These are phyloP conservation scores for Peronospora destructor DNA, from an alignment of 352 stramenopile genomes.

Conservation along the genomic window DNA sequence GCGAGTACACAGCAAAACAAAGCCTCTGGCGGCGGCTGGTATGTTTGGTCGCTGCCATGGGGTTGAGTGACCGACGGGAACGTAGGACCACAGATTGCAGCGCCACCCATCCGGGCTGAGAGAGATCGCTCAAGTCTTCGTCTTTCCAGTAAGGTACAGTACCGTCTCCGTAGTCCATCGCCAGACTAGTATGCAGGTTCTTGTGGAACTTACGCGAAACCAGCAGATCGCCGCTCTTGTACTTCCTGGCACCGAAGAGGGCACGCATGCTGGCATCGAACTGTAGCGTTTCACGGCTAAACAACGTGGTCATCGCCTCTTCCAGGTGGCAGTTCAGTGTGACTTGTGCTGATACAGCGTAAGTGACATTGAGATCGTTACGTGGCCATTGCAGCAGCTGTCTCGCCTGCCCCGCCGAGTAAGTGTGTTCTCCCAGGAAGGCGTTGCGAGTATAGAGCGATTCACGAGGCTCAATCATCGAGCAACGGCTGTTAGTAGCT, in stretches of 20 bases:
- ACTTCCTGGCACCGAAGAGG: conserved; percentile 47
- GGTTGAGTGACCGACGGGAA: conserved; percentile 30
- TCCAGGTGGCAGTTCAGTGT: conserved; percentile 46
- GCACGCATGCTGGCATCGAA: conserved; percentile 51
- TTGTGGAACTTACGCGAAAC: conserved; percentile 33
- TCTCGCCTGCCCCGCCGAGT: conserved; percentile 15
- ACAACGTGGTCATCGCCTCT: conserved; percentile 56
- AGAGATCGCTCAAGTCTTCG: conserved; percentile 27
- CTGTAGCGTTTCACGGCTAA: conserved; percentile 47
- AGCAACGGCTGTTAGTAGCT: conserved; percentile 13
- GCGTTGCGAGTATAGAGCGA: conserved; percentile 19
- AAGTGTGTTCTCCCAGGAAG: conserved; percentile 14
- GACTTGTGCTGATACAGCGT: conserved; percentile 48
- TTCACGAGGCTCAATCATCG: conserved; percentile 25
- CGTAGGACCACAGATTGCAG: conserved; percentile 48
- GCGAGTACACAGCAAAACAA: conserved; percentile 54
- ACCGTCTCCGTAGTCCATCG: conserved; percentile 16
- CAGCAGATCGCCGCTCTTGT: conserved; percentile 48
- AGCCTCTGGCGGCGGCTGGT: conserved; percentile 42
- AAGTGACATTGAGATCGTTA: conserved; percentile 37
- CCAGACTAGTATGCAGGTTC: conserved; percentile 16
- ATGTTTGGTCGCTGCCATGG: conserved; percentile 27
- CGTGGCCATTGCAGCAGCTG: conserved; percentile 35
- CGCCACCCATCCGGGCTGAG: conserved; percentile 30
- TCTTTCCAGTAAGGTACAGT: conserved; percentile 19